phyloP scores from a whole-genome alignment of 352 stramenopile genomes.

The Pythium aristosporum region DNA sequence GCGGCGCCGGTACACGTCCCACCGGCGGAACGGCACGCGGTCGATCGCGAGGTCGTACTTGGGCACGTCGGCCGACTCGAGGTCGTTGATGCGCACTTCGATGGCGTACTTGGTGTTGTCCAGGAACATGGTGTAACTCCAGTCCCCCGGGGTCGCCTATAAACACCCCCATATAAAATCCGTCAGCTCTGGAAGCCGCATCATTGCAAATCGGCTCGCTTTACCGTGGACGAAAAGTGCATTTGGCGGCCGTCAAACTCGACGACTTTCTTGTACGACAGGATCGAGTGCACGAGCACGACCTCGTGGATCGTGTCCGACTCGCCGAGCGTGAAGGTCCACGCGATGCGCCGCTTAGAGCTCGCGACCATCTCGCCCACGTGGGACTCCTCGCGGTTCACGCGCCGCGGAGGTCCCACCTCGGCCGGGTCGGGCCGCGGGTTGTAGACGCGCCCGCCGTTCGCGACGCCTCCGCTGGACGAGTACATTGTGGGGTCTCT shows the following conservation, averaged over 20 bases:
- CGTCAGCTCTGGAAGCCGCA: background rate
- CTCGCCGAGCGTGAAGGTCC: constrained; percentile 81
- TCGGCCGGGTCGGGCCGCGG: constrained; percentile 65
- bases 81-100: constrained; percentile 85
- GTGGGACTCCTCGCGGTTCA: constrained; percentile 71
- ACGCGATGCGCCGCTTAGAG: constrained; percentile 83
- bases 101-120: constrained; percentile 72
- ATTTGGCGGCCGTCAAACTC: constrained; percentile 81
- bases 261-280: constrained; percentile 87
- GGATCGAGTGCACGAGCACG: constrained; percentile 77
- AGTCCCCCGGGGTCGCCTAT: constrained; percentile 71
- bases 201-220: background rate
- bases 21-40: constrained; percentile 74
- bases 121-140: constrained; percentile 77
- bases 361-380: constrained; percentile 78
- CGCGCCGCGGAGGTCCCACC: constrained; percentile 63
- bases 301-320: constrained; percentile 72
- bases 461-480: constrained; percentile 40
- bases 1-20: constrained; percentile 78
- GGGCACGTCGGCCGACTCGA: constrained; percentile 67
- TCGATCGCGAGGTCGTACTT: constrained; percentile 88
- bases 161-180: too few relatives aligned
- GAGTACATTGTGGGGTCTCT: constrained; percentile 46
- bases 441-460: constrained; percentile 63
- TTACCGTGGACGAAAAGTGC: constrained; percentile 77